Percentiles rank a stretch among this genome's conserved stretches.
These are phyloP conservation scores for Fusarium sambucinum DNA, from an alignment of 2,329 filamentous ascomycete genomes.

Conservation along the genomic window DNA sequence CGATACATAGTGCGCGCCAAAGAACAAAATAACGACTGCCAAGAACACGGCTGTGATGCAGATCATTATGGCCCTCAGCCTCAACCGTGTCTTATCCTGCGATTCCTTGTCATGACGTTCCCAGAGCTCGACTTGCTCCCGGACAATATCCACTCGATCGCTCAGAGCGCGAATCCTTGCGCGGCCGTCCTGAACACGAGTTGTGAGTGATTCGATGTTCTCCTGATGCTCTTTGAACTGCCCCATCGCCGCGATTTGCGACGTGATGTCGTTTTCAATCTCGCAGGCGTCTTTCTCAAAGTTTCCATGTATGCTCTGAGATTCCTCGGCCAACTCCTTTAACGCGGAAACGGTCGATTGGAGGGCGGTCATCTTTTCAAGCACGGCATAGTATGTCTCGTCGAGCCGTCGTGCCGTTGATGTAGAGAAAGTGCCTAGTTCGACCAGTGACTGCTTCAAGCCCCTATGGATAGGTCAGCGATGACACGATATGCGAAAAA, in stretches of 20 bases:
- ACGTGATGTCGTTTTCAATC: constrained; percentile 69
- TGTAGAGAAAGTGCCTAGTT: constrained; percentile 71
- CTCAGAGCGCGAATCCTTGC: constrained; percentile 70
- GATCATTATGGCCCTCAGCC: constrained; percentile 73
- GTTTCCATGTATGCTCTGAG: constrained; percentile 66
- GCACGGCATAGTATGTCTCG: constrained; percentile 78
- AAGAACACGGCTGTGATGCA: constrained; percentile 64
- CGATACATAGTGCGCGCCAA: constrained; percentile 48
- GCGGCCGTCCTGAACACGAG: constrained; percentile 70
- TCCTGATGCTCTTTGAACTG: constrained; percentile 74
- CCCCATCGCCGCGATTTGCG: constrained; percentile 70
- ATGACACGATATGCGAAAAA: neutral
- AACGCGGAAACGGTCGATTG: constrained; percentile 74
- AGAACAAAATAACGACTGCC: constrained; percentile 59
- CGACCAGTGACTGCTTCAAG: constrained; percentile 63
- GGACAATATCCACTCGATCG: constrained; percentile 72
- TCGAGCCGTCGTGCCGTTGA: constrained; percentile 75
- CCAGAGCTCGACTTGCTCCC: constrained; percentile 74
- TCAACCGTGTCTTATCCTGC: constrained; percentile 74
- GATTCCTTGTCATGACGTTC: constrained; percentile 75
- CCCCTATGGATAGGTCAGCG: constrained; percentile 53
- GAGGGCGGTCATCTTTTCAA: constrained; percentile 75
- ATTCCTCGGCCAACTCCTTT: constrained; percentile 74
- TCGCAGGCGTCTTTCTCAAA: constrained; percentile 72
- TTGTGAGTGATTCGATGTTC: constrained; percentile 71